Evolutionary conservation across 2,329 filamentous ascomycete genomes (phyloP).

Genomic region (Macrophomina pseudophaseolina): DNA sequence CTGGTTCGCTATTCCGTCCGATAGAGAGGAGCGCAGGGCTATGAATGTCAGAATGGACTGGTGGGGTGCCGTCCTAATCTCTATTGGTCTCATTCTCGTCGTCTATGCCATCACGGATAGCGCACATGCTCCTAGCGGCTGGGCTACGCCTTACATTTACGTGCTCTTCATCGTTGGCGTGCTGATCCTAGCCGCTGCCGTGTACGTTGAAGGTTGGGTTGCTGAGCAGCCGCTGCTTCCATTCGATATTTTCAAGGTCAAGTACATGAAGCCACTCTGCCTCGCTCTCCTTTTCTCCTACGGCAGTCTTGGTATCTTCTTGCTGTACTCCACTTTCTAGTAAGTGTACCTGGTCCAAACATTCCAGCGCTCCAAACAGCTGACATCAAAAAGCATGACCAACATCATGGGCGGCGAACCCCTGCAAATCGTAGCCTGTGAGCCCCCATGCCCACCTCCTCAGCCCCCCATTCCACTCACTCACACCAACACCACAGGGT

Average conservation of each 20-base stretch:
- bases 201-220: conserved; percentile 73
- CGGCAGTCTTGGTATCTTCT: conserved; percentile 69
- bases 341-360: conserved; percentile 43
- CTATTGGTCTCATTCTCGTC: conserved; percentile 69
- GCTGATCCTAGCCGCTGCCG: conserved; percentile 60
- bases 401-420: conserved; percentile 64
- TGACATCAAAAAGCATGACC: conserved; percentile 55
- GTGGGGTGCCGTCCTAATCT: conserved; percentile 64
- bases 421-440: conserved; percentile 67
- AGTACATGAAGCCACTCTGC: conserved; percentile 68
- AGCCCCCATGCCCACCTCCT: conserved; percentile 33
- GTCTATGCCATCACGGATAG: conserved; percentile 75
- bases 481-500: conserved; percentile 36
- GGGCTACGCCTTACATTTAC: conserved; percentile 71
- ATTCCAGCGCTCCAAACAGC: neutral
- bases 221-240: conserved; percentile 70
- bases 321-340: conserved; percentile 74
- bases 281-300: conserved; percentile 68
- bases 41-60: conserved; percentile 69
- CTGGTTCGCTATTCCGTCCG: conserved; percentile 57
- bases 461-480: neutral
- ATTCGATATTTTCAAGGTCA: conserved; percentile 67
- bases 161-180: conserved; percentile 65
- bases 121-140: conserved; percentile 66
- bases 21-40: conserved; percentile 43